Conservation (phyloP, 306 rosid species). For the Pterocarpus macrocarpus region DNA sequence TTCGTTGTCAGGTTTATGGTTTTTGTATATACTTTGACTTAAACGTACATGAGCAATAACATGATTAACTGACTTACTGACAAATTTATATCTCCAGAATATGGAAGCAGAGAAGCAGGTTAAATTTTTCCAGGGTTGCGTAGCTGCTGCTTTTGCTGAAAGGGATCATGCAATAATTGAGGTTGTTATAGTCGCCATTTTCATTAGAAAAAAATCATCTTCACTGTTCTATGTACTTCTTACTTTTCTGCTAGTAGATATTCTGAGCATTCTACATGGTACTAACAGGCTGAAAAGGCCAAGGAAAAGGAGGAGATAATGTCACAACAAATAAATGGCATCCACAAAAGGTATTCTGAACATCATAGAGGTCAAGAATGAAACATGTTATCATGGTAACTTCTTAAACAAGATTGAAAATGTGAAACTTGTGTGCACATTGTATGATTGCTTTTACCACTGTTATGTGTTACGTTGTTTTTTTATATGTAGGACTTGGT, state of each 20-base stretch:
- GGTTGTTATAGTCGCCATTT: slow-evolving; percentile 56
- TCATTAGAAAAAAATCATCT: slow-evolving; percentile 9
- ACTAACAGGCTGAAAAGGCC: slow-evolving; percentile 88
- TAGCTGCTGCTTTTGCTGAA: slow-evolving; percentile 96
- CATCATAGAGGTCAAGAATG: slow-evolving; percentile 21
- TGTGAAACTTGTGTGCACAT: slow-evolving; percentile 17
- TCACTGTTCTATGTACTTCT: slow-evolving; percentile 2
- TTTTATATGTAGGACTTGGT: slow-evolving; percentile 14
- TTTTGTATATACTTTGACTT: slow-evolving; percentile 22
- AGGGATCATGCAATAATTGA: slow-evolving; percentile 92
- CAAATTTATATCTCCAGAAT: slow-evolving; percentile 62
- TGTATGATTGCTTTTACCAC: slow-evolving; percentile 2
- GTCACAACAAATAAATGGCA: slow-evolving; percentile 60
- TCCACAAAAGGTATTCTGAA: slow-evolving; percentile 72
- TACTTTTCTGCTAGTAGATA: slow-evolving; percentile 40
- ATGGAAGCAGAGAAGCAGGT: slow-evolving; percentile 96
- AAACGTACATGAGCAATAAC: slow-evolving; percentile 6
- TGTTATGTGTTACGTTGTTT: slow-evolving; percentile 7
- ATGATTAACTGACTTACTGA: slow-evolving; percentile 34
- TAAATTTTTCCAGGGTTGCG: slow-evolving; percentile 95
- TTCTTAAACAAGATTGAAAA: slow-evolving; percentile 14
- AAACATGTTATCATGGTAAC: slow-evolving; percentile 12
- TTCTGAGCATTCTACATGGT: slow-evolving; percentile 44
- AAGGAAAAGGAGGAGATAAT: slow-evolving; percentile 86
- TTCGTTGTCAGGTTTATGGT: slow-evolving; percentile 28